phyloP scores from a whole-genome alignment of 139 green algal species.

The Micractinium conductrix region DNA sequence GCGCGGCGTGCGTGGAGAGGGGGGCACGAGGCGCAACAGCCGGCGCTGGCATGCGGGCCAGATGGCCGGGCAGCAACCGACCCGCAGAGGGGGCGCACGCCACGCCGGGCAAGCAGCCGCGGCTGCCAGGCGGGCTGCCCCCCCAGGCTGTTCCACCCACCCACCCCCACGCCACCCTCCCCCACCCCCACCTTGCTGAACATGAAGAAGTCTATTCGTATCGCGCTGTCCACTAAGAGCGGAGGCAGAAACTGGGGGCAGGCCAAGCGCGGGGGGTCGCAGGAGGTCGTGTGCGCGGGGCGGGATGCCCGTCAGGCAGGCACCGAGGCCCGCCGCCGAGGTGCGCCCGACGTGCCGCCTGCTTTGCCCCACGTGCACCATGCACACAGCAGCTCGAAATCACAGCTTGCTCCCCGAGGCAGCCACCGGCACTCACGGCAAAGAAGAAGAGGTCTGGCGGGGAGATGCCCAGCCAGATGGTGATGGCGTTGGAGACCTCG shows the following conservation, averaged over 20 bases:
- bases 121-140: no score
- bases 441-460: constrained; percentile 30
- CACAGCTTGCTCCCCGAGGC: background rate
- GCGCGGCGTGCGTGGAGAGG: background rate
- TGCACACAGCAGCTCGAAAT: background rate
- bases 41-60: no score
- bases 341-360: no score
- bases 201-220: constrained; percentile 89
- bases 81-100: background rate
- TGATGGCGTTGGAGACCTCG: constrained; percentile 74
- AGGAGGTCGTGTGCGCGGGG: background rate
- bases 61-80: no score
- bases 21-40: background rate
- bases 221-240: constrained; percentile 59
- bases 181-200: constrained; percentile 58
- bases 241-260: constrained; percentile 75
- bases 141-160: background rate
- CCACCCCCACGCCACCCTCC: background rate
- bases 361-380: background rate
- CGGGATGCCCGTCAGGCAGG: no score
- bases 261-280: background rate
- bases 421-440: constrained; percentile 1
- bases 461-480: constrained; percentile 65
- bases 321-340: no score
- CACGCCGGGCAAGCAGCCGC: background rate